These are phyloP conservation scores for Epichloe aotearoae DNA, from an alignment of 2,329 filamentous ascomycete species.

Conservation along the genomic window DNA sequence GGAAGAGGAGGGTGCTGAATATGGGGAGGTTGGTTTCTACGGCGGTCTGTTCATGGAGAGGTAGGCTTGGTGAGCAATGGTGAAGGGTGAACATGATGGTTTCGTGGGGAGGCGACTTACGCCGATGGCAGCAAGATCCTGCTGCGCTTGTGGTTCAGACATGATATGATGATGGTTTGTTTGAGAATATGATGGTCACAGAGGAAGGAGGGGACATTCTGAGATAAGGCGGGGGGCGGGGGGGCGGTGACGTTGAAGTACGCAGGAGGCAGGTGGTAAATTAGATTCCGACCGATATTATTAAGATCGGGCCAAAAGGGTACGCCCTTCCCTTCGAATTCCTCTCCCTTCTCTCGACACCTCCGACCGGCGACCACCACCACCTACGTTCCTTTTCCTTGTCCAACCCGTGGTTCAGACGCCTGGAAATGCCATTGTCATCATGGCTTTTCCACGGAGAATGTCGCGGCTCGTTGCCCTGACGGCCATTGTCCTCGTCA, in stretches of 20 bases:
- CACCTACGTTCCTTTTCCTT: neutral
- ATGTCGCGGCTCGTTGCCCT: constrained; percentile 12
- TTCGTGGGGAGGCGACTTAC: neutral
- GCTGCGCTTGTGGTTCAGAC: neutral
- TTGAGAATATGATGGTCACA: neutral
- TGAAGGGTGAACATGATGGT: neutral
- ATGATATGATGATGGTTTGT: constrained; percentile 1
- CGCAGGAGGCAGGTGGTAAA: no score
- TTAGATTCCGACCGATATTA: no score
- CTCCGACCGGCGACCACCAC: neutral
- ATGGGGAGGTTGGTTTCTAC: constrained; percentile 56
- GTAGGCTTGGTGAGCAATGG: neutral
- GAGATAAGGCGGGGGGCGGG: no score
- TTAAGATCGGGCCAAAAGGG: no score
- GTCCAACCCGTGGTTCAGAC: neutral
- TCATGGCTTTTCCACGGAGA: constrained; percentile 13
- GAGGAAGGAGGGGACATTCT: neutral
- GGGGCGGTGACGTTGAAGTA: no score
- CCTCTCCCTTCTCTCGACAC: neutral
- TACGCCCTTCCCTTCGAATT: no score
- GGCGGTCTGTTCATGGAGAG: constrained; percentile 36
- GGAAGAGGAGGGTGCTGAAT: constrained; percentile 53
- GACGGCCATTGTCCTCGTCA: constrained; percentile 9
- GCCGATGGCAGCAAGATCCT: constrained; percentile 2
- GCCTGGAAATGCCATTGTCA: constrained; percentile 4